A percentile compares a stretch with the other conserved stretches of the same genome.
Evolutionary conservation across 345 rosid genomes (phyloP).

Genomic region (Nephelium lappaceum): DNA sequence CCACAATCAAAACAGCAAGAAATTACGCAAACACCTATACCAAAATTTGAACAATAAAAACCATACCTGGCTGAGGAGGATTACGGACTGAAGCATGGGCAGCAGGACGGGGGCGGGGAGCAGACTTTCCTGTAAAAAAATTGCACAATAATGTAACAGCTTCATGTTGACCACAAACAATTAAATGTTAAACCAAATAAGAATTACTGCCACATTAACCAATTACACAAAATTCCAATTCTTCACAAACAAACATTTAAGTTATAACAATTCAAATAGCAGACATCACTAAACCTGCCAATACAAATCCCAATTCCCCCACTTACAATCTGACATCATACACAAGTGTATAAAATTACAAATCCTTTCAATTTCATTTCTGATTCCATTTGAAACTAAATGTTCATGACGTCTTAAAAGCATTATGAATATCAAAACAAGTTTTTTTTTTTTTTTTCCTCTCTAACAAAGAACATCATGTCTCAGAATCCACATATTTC

Average conservation of each 20-base stretch:
- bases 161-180: neutral
- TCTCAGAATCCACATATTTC: too few species aligned
- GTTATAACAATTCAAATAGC: neutral
- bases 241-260: neutral
- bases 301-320: too few species aligned
- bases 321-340: too few species aligned
- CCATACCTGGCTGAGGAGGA: conserved; percentile 16
- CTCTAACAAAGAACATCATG: too few species aligned
- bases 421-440: neutral
- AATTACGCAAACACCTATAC: neutral
- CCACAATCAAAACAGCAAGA: neutral
- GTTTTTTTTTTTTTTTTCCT: too few species aligned
- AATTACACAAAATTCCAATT: neutral
- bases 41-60: neutral
- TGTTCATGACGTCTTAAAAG: too few species aligned
- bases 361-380: too few species aligned
- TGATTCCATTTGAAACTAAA: too few species aligned
- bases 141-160: neutral
- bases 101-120: conserved; percentile 3
- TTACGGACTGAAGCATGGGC: neutral
- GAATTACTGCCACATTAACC: neutral
- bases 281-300: too few species aligned
- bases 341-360: too few species aligned
- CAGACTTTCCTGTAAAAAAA: conserved; percentile 19
- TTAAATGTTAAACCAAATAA: neutral